phyloP scores from a whole-genome alignment of 108 stramenopile genomes.

The Pseudonitzschia multiseries region DNA sequence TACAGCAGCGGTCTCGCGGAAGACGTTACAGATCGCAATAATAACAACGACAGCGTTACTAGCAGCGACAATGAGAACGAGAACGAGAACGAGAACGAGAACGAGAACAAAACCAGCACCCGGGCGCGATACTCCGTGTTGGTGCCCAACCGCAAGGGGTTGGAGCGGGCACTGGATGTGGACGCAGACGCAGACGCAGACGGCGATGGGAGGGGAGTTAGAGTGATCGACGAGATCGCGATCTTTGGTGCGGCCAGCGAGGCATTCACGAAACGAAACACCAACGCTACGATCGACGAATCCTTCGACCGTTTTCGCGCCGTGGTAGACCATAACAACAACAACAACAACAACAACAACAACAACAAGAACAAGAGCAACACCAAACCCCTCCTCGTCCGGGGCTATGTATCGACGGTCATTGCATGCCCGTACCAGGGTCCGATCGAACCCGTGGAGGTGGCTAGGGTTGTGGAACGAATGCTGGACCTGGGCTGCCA shows the following conservation, averaged over 20 bases:
- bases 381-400: slow-evolving; percentile 43
- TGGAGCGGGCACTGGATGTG: slow-evolving; percentile 62
- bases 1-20: too few species aligned
- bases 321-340: slow-evolving; percentile 36
- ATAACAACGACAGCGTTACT: too few species aligned
- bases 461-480: slow-evolving; percentile 54
- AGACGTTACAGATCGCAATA: too few species aligned
- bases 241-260: slow-evolving; percentile 89
- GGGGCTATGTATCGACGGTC: slow-evolving; percentile 89
- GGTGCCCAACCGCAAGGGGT: slow-evolving; percentile 78
- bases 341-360: not conserved
- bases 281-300: slow-evolving; percentile 85
- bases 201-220: too few species aligned
- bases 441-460: slow-evolving; percentile 51
- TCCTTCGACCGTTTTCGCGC: slow-evolving; percentile 70
- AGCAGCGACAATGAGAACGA: too few species aligned
- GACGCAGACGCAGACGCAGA: too few species aligned
- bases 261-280: slow-evolving; percentile 75
- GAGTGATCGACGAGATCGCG: slow-evolving; percentile 64
- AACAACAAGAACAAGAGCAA: not conserved
- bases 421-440: slow-evolving; percentile 90
- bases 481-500: slow-evolving; percentile 85
- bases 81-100: too few species aligned
- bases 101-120: too few species aligned
- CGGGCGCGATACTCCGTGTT: slow-evolving; percentile 32